These are phyloP conservation scores for Coemansia sp. DNA, from an alignment of 192 early-diverging fungal genomes.

Conservation along the genomic window DNA sequence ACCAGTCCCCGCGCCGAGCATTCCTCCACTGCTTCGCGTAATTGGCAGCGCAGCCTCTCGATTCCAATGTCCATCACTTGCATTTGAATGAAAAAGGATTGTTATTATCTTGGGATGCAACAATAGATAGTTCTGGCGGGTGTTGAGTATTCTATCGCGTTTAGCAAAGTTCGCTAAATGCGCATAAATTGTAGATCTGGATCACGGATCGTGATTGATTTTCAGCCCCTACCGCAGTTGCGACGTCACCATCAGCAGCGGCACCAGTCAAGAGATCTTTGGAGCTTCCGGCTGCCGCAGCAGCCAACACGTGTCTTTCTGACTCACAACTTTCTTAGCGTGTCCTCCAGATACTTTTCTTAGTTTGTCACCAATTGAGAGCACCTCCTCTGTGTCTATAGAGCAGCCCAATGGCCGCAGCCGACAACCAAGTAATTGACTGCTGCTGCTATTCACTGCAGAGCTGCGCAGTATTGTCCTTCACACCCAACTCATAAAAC, in stretches of 20 bases:
- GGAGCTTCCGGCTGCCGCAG: background rate
- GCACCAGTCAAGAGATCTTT: background rate
- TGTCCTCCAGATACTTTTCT: background rate
- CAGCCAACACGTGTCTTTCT: conserved; percentile 7
- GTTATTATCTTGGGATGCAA: background rate
- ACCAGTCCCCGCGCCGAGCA: conserved; percentile 73
- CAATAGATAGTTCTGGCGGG: background rate
- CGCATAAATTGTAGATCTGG: background rate
- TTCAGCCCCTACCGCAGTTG: background rate
- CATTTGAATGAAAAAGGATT: background rate
- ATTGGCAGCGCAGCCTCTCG: conserved; percentile 28
- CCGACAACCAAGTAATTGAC: background rate
- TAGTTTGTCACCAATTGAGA: background rate
- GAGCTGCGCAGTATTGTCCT: background rate
- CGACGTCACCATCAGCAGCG: background rate
- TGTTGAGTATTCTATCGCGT: too few species aligned
- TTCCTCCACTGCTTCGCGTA: conserved; percentile 64
- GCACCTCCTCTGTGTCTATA: background rate
- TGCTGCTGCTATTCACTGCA: conserved; percentile 1
- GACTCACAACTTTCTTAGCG: background rate
- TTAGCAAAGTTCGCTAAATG: background rate
- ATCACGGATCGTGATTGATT: background rate
- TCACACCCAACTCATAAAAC: background rate
- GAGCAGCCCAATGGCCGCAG: background rate
- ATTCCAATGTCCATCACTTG: conserved; percentile 25